These are phyloP conservation scores for Aethionema arabicum DNA, from an alignment of 345 rosid genomes.

Conservation along the genomic window DNA sequence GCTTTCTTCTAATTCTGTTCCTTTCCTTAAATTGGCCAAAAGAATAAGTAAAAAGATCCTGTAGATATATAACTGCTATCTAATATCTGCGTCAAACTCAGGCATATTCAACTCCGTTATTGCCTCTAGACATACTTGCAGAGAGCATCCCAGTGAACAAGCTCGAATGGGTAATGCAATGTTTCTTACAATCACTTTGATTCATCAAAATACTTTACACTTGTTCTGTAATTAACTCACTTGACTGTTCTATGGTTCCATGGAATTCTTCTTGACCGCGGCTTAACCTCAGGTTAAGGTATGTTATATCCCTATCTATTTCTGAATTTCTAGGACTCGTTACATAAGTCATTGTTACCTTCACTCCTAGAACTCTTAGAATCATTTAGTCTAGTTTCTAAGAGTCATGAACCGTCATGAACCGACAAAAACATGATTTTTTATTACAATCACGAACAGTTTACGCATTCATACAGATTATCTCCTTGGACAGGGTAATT, in stretches of 20 bases:
- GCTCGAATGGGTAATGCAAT: constrained; percentile 59
- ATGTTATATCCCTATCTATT: constrained; percentile 17
- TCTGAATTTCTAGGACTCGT: not conserved
- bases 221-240: not conserved
- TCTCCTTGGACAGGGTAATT: not conserved
- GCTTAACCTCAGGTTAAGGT: constrained; percentile 68
- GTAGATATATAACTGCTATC: not conserved
- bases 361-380: not conserved
- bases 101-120: constrained; percentile 79
- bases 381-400: not conserved
- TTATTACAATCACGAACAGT: not conserved
- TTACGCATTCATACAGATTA: not conserved
- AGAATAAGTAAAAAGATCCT: not conserved
- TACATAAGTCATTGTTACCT: not conserved
- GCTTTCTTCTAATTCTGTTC: not conserved
- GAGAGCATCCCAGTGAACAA: constrained; percentile 72
- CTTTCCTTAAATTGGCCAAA: not conserved
- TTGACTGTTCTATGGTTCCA: constrained; percentile 24
- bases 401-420: not conserved
- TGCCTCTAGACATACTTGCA: constrained; percentile 78
- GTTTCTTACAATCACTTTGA: not conserved
- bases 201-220: constrained; percentile 3
- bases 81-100: constrained; percentile 23
- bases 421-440: not conserved
- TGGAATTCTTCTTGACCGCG: constrained; percentile 35